Conservation (phyloP, 148 eudicot species). For the Rhododendron simsii region DNA sequence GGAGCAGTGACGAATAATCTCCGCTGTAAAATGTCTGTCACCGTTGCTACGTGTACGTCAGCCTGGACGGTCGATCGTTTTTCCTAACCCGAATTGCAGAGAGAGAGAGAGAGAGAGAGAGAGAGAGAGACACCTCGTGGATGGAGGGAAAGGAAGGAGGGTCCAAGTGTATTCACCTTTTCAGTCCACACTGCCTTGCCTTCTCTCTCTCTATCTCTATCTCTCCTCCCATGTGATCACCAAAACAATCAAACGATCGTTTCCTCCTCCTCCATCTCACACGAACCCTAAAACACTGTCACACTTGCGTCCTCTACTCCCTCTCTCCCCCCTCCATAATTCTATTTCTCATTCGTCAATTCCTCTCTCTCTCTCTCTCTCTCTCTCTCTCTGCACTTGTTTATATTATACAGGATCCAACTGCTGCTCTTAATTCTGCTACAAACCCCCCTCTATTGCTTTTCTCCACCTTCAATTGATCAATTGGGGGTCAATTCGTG, state of each 20-base stretch:
- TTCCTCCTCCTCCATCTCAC: neutral
- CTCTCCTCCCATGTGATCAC: neutral
- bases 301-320: neutral
- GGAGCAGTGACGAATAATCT: too few relatives aligned
- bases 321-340: neutral
- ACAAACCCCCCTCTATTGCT: neutral
- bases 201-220: constrained; percentile 10
- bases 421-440: constrained; percentile 2
- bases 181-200: constrained; percentile 33
- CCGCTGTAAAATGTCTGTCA: too few relatives aligned
- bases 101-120: too few relatives aligned
- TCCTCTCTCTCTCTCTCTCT: neutral
- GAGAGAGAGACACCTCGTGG: neutral
- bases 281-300: constrained; percentile 8
- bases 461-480: neutral
- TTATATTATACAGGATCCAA: neutral
- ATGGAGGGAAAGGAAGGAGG: neutral
- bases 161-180: constrained; percentile 33
- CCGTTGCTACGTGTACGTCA: too few relatives aligned
- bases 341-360: neutral
- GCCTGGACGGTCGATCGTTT: too few relatives aligned
- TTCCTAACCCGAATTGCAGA: neutral
- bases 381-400: neutral
- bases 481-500: neutral
- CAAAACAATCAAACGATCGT: neutral